Conservation (phyloP, 495 filamentous ascomycete genomes). For the Penicillium arizonense region DNA sequence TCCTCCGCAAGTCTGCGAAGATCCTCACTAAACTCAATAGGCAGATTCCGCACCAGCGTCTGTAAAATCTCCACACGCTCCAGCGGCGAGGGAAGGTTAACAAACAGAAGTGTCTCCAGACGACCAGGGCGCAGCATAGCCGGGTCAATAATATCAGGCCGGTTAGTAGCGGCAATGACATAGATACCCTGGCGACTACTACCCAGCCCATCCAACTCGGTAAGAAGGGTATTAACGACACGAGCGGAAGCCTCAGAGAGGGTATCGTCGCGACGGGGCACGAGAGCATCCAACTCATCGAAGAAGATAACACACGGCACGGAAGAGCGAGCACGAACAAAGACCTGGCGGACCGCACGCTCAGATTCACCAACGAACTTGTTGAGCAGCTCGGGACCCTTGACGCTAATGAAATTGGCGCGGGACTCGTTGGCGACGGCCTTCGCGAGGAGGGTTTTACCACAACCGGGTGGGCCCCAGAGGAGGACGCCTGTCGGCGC, state of each 20-base stretch:
- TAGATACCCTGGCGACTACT: constrained; percentile 82
- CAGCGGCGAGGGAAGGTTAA: constrained; percentile 75
- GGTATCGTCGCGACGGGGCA: constrained; percentile 78
- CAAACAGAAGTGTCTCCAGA: constrained; percentile 84
- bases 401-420: constrained; percentile 98
- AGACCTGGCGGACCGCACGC: constrained; percentile 88
- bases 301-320: constrained; percentile 97
- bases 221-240: constrained; percentile 95
- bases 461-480: constrained; percentile 96
- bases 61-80: constrained; percentile 85
- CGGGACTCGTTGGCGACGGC: constrained; percentile 93
- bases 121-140: constrained; percentile 93
- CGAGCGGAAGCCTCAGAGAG: constrained; percentile 80
- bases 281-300: constrained; percentile 92
- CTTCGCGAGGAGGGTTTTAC: constrained; percentile 95
- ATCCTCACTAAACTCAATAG: constrained; percentile 47
- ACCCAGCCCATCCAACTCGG: constrained; percentile 84
- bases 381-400: constrained; percentile 90
- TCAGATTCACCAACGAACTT: constrained; percentile 97
- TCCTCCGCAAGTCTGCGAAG: constrained; percentile 60
- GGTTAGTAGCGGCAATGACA: constrained; percentile 91
- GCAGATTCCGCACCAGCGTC: constrained; percentile 68
- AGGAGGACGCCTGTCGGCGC: constrained; percentile 89
- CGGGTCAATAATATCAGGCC: constrained; percentile 93
- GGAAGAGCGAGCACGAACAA: constrained; percentile 79